Conservation (phyloP, 768 basidiomycete species). For the Tulasnella sp. region DNA sequence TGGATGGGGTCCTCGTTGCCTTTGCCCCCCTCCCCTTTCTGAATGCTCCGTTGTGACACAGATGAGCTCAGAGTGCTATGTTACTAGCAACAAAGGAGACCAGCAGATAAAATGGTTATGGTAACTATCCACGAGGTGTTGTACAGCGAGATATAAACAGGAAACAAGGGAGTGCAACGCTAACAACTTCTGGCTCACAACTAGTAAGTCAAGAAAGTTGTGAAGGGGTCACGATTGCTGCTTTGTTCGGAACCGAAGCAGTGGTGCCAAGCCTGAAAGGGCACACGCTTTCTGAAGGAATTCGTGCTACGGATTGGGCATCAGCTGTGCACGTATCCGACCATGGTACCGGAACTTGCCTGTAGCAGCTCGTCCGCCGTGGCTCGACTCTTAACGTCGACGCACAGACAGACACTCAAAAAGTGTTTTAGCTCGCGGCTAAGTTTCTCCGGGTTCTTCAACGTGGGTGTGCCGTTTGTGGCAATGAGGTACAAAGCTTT, state of each 20-base stretch:
- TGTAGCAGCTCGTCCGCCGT: conserved; percentile 41
- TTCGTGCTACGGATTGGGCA: conserved; percentile 57
- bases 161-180: background rate
- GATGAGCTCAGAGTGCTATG: no score
- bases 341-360: conserved; percentile 41
- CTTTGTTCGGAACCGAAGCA: conserved; percentile 46
- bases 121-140: background rate
- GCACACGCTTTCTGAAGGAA: conserved; percentile 88
- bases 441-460: conserved; percentile 90
- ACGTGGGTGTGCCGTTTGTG: conserved; percentile 94
- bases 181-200: background rate
- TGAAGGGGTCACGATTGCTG: background rate
- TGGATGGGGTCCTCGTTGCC: no score
- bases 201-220: background rate
- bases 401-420: conserved; percentile 94
- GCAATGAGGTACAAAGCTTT: conserved; percentile 94
- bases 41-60: no score
- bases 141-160: background rate
- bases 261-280: conserved; percentile 70
- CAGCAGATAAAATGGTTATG: background rate
- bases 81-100: background rate
- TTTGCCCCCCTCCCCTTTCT: no score
- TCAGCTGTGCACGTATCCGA: conserved; percentile 20
- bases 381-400: conserved; percentile 84
- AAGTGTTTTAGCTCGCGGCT: conserved; percentile 92